phyloP scores from a whole-genome alignment of 1,284 basidiomycete species.

The Agroathelia rolfsii region DNA sequence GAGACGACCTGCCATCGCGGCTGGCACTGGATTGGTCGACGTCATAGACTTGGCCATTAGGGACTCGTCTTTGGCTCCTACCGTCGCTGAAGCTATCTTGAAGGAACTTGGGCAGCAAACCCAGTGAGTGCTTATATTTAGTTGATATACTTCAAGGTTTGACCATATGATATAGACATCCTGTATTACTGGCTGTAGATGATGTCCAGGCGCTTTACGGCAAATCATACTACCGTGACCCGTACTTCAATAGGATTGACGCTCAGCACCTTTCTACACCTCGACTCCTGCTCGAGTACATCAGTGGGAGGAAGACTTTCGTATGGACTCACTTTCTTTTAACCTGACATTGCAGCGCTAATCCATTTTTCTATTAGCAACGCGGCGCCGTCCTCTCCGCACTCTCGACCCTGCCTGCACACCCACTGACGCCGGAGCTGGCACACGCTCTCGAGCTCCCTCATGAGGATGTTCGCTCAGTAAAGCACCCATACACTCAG shows the following conservation, averaged over 20 bases:
- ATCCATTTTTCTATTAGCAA: slow-evolving; percentile 24
- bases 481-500: slow-evolving; percentile 34
- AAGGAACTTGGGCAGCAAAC: slow-evolving; percentile 60
- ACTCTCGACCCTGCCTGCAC: too few relatives aligned
- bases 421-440: slow-evolving; percentile 42
- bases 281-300: slow-evolving; percentile 68
- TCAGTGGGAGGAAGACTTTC: slow-evolving; percentile 58
- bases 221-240: slow-evolving; percentile 67
- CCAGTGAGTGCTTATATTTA: slow-evolving; percentile 31
- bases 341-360: slow-evolving; percentile 2
- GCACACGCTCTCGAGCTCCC: slow-evolving; percentile 50
- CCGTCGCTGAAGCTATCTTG: slow-evolving; percentile 58
- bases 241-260: slow-evolving; percentile 64
- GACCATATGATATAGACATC: slow-evolving; percentile 29
- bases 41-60: slow-evolving; percentile 53
- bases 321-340: slow-evolving; percentile 44
- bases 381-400: slow-evolving; percentile 62
- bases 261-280: slow-evolving; percentile 79
- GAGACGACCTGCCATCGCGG: slow-evolving; percentile 33
- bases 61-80: slow-evolving; percentile 46
- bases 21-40: slow-evolving; percentile 42
- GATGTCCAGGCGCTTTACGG: slow-evolving; percentile 80
- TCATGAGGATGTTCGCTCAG: slow-evolving; percentile 42
- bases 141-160: slow-evolving; percentile 5
- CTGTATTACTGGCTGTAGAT: slow-evolving; percentile 81